phyloP scores from a whole-genome alignment of 2,329 filamentous ascomycete genomes.

The Teratosphaeria epicoccoides region DNA sequence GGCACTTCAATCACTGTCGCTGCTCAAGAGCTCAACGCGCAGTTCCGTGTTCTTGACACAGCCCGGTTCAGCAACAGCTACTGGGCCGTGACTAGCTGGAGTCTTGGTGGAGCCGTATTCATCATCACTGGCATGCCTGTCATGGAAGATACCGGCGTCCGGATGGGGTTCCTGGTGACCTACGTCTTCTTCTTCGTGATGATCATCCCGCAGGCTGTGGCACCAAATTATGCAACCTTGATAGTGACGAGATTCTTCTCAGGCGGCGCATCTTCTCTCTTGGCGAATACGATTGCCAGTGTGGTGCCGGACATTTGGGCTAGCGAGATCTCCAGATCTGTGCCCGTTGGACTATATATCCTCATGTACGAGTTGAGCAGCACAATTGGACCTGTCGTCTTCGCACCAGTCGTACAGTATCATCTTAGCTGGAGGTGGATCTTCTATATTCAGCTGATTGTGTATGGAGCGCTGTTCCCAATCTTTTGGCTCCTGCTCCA shows the following conservation, averaged over 20 bases:
- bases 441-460: constrained; percentile 33
- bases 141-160: constrained; percentile 29
- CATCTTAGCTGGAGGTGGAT: constrained; percentile 29
- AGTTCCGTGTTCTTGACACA: constrained; percentile 26
- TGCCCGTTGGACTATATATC: constrained; percentile 29
- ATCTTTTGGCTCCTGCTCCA: constrained; percentile 31
- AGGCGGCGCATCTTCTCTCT: constrained; percentile 27
- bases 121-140: constrained; percentile 27
- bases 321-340: constrained; percentile 20
- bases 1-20: constrained; percentile 29
- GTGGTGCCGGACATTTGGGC: constrained; percentile 32
- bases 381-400: constrained; percentile 28
- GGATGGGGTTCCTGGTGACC: constrained; percentile 18
- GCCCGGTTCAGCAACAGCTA: constrained; percentile 28
- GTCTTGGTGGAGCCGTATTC: constrained; percentile 27
- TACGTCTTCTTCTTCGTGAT: constrained; percentile 29
- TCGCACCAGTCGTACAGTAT: constrained; percentile 24
- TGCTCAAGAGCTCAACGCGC: constrained; percentile 21
- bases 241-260: constrained; percentile 28
- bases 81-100: constrained; percentile 30
- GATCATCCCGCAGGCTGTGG: constrained; percentile 30
- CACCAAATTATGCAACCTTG: constrained; percentile 29
- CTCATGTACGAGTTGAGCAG: constrained; percentile 25
- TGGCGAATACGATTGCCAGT: constrained; percentile 27
- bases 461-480: constrained; percentile 34